These are phyloP conservation scores for Hypsizygus ulmarius DNA, from an alignment of 1,284 basidiomycete species.

Conservation along the genomic window DNA sequence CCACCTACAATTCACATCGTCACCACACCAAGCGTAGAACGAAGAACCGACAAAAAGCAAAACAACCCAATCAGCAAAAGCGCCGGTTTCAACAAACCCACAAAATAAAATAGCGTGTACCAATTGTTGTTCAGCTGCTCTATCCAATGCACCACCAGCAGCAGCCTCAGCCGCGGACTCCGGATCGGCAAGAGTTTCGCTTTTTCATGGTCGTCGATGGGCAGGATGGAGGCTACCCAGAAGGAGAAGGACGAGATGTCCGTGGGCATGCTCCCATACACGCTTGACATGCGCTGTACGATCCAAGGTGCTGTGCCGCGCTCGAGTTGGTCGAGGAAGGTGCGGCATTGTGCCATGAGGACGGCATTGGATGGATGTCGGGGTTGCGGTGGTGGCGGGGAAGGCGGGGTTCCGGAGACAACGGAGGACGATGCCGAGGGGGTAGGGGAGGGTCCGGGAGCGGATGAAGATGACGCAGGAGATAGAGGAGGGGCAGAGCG, in stretches of 20 bases:
- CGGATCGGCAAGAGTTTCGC: conserved; percentile 90
- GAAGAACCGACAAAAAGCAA: conserved; percentile 20
- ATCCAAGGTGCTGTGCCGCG: conserved; percentile 90
- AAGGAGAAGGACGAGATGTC: conserved; percentile 76
- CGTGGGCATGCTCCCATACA: conserved; percentile 71
- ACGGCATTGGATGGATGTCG: conserved; percentile 54
- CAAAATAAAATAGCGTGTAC: conserved; percentile 29
- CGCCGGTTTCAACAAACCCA: conserved; percentile 18
- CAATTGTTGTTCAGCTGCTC: conserved; percentile 56
- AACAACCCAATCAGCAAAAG: conserved; percentile 31
- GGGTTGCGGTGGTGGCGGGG: conserved; percentile 8
- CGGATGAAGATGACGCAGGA: conserved; percentile 9
- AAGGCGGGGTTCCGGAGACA: conserved; percentile 6
- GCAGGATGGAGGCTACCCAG: conserved; percentile 90
- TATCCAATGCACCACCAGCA: conserved; percentile 92
- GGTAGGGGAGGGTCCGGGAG: neutral
- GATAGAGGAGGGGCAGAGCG: conserved; percentile 5
- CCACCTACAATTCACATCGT: conserved; percentile 40
- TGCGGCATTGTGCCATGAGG: conserved; percentile 74
- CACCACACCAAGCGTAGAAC: conserved; percentile 13
- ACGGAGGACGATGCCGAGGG: conserved; percentile 2
- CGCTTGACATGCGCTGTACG: conserved; percentile 77
- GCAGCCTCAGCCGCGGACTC: conserved; percentile 72
- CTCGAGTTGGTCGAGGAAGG: conserved; percentile 78
- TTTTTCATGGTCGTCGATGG: conserved; percentile 95